Evolutionary conservation across 305 asterid genomes (phyloP).

Genomic region (Nicotiana rustica): DNA sequence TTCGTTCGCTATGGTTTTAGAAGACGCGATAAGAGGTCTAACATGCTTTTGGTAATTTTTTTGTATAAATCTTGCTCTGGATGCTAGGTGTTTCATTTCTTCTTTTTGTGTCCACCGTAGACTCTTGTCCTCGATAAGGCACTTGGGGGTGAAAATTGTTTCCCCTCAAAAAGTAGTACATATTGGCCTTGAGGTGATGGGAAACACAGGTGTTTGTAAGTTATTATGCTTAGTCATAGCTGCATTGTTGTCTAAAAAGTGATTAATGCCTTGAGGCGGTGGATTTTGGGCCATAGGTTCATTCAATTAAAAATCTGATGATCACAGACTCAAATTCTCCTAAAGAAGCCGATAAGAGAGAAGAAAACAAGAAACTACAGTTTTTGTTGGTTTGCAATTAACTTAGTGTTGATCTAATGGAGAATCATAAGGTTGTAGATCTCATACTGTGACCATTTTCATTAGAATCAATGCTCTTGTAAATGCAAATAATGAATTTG

Average conservation of each 20-base stretch:
- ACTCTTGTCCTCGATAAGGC: not conserved
- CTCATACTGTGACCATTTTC: not conserved
- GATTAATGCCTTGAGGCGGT: not conserved
- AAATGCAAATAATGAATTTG: slow-evolving; percentile 2
- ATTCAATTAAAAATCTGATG: not conserved
- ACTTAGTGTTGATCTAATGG: slow-evolving; percentile 1
- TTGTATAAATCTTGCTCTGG: slow-evolving; percentile 28
- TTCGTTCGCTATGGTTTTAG: slow-evolving; percentile 70
- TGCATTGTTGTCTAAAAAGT: slow-evolving; percentile 1
- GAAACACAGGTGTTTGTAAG: not conserved
- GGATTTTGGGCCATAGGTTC: not conserved
- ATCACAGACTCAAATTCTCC: not conserved
- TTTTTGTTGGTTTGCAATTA: not conserved
- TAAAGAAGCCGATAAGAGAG: not conserved
- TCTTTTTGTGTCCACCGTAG: slow-evolving; percentile 15
- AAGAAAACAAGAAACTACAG: not conserved
- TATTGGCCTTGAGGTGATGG: slow-evolving; percentile 13
- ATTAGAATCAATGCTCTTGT: not conserved
- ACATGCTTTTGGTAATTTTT: slow-evolving; percentile 87
- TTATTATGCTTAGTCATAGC: not conserved
- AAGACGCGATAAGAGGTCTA: slow-evolving; percentile 83
- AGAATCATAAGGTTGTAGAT: not conserved
- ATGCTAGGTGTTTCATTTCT: not conserved
- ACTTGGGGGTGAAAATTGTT: not conserved
- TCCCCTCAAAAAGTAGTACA: not conserved